phyloP scores from a whole-genome alignment of 2,329 filamentous ascomycete genomes.

The Colletotrichum zoysiae region DNA sequence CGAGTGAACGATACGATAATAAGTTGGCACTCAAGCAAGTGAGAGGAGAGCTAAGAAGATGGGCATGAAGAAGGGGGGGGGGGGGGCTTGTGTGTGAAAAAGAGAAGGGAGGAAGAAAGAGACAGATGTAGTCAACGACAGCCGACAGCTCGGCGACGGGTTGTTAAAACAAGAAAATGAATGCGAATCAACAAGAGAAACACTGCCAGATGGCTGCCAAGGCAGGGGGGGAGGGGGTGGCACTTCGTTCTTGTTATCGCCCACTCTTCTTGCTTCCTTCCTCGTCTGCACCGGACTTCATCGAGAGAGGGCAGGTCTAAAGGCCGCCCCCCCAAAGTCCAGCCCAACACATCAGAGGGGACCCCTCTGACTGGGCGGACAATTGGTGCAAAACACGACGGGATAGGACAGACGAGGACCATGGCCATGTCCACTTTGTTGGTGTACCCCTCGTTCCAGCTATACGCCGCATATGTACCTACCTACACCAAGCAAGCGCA shows the following conservation, averaged over 20 bases:
- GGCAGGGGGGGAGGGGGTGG: conserved; percentile 26
- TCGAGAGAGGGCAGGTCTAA: conserved; percentile 20
- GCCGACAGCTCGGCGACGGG: conserved; percentile 25
- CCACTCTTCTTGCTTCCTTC: conserved; percentile 32
- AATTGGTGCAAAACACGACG: conserved; percentile 28
- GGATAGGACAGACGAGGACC: conserved; percentile 30
- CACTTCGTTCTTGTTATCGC: conserved; percentile 31
- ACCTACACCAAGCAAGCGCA: conserved; percentile 21
- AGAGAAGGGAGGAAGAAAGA: conserved; percentile 7
- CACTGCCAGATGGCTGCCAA: conserved; percentile 34
- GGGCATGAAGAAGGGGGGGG: conserved; percentile 8
- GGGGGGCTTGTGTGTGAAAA: conserved; percentile 6
- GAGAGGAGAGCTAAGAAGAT: background rate
- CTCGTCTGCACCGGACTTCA: conserved; percentile 20
- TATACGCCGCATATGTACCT: conserved; percentile 16
- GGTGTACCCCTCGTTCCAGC: conserved; percentile 35
- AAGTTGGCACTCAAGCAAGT: background rate
- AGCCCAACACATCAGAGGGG: background rate
- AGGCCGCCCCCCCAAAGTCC: background rate
- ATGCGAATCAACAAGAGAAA: conserved; percentile 35
- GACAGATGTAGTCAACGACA: conserved; percentile 5
- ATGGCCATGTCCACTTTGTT: conserved; percentile 35
- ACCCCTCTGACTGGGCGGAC: conserved; percentile 34
- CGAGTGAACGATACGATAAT: background rate
- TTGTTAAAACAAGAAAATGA: conserved; percentile 40